phyloP scores from a whole-genome alignment of 176 grass and related monocot species.

The Rhynchospora tenuis region DNA sequence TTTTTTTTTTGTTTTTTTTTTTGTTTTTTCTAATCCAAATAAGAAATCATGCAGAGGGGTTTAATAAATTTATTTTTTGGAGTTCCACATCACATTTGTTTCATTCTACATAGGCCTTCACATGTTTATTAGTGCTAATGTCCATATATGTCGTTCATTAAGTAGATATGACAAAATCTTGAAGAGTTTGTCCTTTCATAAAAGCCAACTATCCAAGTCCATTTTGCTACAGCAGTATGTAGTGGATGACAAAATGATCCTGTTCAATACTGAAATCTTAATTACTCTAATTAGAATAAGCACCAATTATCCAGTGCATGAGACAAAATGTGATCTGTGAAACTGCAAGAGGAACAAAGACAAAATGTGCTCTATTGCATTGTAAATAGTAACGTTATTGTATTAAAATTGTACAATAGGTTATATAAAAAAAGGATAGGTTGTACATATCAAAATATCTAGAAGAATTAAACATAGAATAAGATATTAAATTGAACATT shows the following conservation, averaged over 20 bases:
- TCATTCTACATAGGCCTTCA: background rate
- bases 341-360: background rate
- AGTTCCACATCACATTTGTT: background rate
- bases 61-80: background rate
- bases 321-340: conserved; percentile 5
- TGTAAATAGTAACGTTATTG: background rate
- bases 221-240: background rate
- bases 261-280: background rate
- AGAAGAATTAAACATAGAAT: background rate
- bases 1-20: too few species aligned
- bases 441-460: background rate
- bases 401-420: background rate
- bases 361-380: background rate
- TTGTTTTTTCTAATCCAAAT: background rate
- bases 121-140: background rate
- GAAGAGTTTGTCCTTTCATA: background rate
- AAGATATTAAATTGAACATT: background rate
- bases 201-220: background rate
- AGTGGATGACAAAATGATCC: conserved; percentile 1
- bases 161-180: conserved; percentile 15
- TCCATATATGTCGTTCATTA: background rate
- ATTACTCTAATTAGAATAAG: conserved; percentile 5
- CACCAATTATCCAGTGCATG: background rate
- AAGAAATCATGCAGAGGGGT: background rate
- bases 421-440: too few species aligned